These are phyloP conservation scores for Citrullus amarus DNA, from an alignment of 306 rosid genomes.

Conservation along the genomic window DNA sequence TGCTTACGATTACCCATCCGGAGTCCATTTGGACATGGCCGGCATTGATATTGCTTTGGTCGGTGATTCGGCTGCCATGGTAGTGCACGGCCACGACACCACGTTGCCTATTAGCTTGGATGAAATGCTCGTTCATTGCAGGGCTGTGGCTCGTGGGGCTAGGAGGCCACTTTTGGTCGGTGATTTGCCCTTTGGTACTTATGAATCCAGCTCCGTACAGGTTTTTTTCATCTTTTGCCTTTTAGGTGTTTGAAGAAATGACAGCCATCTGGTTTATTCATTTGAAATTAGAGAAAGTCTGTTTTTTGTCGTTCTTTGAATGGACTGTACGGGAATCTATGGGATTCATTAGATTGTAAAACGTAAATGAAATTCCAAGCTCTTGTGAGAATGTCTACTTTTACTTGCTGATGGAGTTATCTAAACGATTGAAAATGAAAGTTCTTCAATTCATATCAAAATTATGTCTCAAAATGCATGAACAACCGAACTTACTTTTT, in stretches of 20 bases:
- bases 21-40: slow-evolving; percentile 59
- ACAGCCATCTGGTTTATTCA: background rate
- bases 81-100: slow-evolving; percentile 85
- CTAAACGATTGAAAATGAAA: background rate
- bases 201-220: slow-evolving; percentile 60
- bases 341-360: background rate
- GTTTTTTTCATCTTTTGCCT: slow-evolving; percentile 15
- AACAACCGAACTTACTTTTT: background rate
- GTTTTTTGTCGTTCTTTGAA: background rate
- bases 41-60: slow-evolving; percentile 60
- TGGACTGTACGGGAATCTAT: background rate
- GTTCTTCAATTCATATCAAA: background rate
- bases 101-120: slow-evolving; percentile 58
- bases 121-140: slow-evolving; percentile 76
- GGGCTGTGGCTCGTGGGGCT: slow-evolving; percentile 80
- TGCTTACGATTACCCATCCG: slow-evolving; percentile 92
- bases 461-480: background rate
- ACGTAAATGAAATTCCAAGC: background rate
- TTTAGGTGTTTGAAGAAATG: background rate
- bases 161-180: slow-evolving; percentile 67
- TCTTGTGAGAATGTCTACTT: background rate
- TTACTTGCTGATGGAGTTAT: background rate
- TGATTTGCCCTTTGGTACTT: slow-evolving; percentile 75
- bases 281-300: background rate
- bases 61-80: slow-evolving; percentile 93